These are phyloP conservation scores for Castanopsis chinensis DNA, from an alignment of 306 rosid species.

Conservation along the genomic window DNA sequence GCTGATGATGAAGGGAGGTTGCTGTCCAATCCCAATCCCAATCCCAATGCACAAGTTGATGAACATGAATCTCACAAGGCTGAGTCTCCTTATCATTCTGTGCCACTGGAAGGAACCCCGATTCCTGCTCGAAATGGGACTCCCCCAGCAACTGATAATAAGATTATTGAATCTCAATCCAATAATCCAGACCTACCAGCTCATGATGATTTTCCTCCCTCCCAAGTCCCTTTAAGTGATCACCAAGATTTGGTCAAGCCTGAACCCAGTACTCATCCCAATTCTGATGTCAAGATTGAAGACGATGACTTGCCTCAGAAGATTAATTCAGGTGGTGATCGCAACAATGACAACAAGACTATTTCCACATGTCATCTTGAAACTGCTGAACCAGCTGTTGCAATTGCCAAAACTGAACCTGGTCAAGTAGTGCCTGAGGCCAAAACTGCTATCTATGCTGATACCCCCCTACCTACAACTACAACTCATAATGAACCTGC, in stretches of 20 bases:
- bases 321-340: constrained; percentile 17
- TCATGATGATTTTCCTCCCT: constrained; percentile 26
- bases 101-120: constrained; percentile 19
- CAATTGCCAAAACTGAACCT: constrained; percentile 46
- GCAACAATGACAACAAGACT: constrained; percentile 12
- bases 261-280: constrained; percentile 27
- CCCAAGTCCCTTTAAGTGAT: constrained; percentile 28
- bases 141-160: background rate
- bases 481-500: constrained; percentile 25
- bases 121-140: constrained; percentile 29
- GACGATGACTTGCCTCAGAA: constrained; percentile 28
- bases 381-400: constrained; percentile 15
- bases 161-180: constrained; percentile 21
- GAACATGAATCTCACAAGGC: constrained; percentile 24
- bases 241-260: constrained; percentile 30
- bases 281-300: constrained; percentile 33
- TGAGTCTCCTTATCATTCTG: constrained; percentile 12
- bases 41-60: constrained; percentile 11
- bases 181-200: constrained; percentile 18
- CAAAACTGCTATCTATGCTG: constrained; percentile 28
- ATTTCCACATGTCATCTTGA: constrained; percentile 18
- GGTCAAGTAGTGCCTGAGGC: constrained; percentile 32
- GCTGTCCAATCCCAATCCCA: too few species aligned
- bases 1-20: background rate
- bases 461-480: constrained; percentile 15